phyloP scores from a whole-genome alignment of 2,329 filamentous ascomycete species.

The Knufia fluminis region DNA sequence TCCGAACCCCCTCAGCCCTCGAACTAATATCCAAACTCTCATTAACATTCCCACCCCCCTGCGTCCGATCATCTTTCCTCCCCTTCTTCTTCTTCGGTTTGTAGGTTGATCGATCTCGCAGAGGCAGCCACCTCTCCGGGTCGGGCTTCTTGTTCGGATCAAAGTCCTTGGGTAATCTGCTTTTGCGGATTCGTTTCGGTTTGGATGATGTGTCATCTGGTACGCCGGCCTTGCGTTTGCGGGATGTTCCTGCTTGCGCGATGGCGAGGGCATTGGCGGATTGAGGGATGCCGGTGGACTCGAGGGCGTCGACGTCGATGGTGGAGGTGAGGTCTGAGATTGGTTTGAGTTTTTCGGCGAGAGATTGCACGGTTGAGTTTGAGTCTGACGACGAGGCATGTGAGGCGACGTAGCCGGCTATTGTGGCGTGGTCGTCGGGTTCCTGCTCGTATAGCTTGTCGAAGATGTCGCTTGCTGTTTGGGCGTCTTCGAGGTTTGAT shows the following conservation, averaged over 20 bases:
- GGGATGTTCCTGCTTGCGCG: constrained; percentile 24
- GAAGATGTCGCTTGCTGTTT: constrained; percentile 70
- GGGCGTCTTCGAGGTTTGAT: constrained; percentile 56
- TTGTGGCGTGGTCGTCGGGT: constrained; percentile 56
- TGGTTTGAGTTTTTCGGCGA: constrained; percentile 31
- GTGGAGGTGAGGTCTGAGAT: constrained; percentile 34
- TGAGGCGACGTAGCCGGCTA: constrained; percentile 78
- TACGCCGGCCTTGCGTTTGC: constrained; percentile 36
- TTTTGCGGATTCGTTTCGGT: constrained; percentile 37
- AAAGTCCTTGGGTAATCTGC: constrained; percentile 39
- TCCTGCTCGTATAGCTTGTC: constrained; percentile 56
- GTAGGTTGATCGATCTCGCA: constrained; percentile 82
- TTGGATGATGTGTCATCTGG: constrained; percentile 28
- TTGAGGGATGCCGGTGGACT: constrained; percentile 36
- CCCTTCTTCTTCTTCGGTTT: constrained; percentile 74
- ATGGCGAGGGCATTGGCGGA: constrained; percentile 24
- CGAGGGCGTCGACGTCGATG: constrained; percentile 36
- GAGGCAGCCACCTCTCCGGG: constrained; percentile 84
- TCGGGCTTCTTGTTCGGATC: constrained; percentile 68
- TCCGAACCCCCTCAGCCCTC: constrained; percentile 30
- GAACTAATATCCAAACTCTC: constrained; percentile 52
- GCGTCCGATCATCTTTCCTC: constrained; percentile 68
- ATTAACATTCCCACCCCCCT: constrained; percentile 65
- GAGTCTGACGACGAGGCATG: constrained; percentile 50
- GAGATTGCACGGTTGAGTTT: constrained; percentile 26